A percentile compares a stretch with the other conserved stretches of the same genome.
These are phyloP conservation scores for Pneumocystis jirovecii DNA, from an alignment of 1,139 yeast genomes.

Conservation along the genomic window DNA sequence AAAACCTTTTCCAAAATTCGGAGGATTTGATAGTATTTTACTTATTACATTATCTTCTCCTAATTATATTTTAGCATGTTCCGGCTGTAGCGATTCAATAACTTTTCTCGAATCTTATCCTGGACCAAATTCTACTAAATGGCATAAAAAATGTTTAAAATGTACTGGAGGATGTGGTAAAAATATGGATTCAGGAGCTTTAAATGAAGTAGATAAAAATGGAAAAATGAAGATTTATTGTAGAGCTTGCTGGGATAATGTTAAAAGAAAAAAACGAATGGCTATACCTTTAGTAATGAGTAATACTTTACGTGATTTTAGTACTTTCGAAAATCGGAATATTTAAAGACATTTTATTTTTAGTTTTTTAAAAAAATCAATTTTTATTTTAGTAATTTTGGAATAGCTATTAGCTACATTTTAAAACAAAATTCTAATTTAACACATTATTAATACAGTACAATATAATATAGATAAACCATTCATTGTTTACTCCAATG, in stretches of 20 bases:
- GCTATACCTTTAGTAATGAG: not conserved
- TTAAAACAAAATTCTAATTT: not conserved
- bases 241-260: conserved; percentile 1
- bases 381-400: not conserved
- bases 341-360: not conserved
- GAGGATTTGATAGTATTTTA: not conserved
- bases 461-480: not conserved
- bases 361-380: not conserved
- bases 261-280: not conserved
- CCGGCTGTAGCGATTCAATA: not conserved
- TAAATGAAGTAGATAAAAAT: not conserved
- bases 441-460: not conserved
- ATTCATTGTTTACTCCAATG: not conserved
- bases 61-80: not conserved
- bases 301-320: not conserved
- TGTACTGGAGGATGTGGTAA: not conserved
- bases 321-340: not conserved
- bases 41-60: not conserved
- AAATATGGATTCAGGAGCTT: conserved; percentile 1
- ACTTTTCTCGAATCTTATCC: not conserved
- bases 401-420: not conserved
- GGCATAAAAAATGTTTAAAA: conserved; percentile 1
- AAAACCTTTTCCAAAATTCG: not conserved
- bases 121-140: conserved; percentile 1
- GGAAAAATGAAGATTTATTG: conserved; percentile 2